Evolutionary conservation across 2,329 filamentous ascomycete species (phyloP).

Genomic region (Trichoderma arundinaceum): DNA sequence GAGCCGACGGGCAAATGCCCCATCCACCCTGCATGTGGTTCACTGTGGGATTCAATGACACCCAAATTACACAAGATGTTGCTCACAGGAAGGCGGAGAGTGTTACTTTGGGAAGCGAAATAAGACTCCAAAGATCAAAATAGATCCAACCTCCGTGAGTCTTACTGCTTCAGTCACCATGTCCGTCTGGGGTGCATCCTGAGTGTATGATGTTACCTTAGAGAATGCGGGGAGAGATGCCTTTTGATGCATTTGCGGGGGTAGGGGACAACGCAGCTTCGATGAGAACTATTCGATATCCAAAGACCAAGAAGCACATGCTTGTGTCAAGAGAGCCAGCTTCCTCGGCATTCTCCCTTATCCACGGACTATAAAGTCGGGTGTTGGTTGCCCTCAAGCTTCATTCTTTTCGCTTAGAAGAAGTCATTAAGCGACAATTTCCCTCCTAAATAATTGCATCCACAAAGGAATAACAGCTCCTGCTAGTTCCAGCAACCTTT

Average conservation of each 20-base stretch:
- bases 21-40: not conserved
- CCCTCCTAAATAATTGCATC: no score
- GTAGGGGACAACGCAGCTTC: not conserved
- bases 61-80: not conserved
- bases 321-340: not conserved
- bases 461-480: not conserved
- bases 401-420: not conserved
- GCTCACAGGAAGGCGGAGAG: not conserved
- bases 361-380: not conserved
- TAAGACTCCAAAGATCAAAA: slow-evolving; percentile 2
- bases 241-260: not conserved
- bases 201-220: not conserved
- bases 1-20: not conserved
- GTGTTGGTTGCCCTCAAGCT: not conserved
- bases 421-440: not conserved
- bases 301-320: slow-evolving; percentile 8
- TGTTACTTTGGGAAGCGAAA: not conserved
- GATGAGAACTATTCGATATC: not conserved
- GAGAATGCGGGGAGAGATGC: slow-evolving; percentile 17
- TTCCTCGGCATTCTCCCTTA: slow-evolving; percentile 4
- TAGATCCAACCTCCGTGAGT: not conserved
- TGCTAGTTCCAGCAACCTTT: not conserved
- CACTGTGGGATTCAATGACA: not conserved
- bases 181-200: slow-evolving; percentile 22
- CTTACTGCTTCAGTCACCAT: slow-evolving; percentile 21